Percentiles rank a stretch among this genome's conserved stretches.
Conservation (phyloP, 768 basidiomycete genomes). For the Podaxis pistillaris region DNA sequence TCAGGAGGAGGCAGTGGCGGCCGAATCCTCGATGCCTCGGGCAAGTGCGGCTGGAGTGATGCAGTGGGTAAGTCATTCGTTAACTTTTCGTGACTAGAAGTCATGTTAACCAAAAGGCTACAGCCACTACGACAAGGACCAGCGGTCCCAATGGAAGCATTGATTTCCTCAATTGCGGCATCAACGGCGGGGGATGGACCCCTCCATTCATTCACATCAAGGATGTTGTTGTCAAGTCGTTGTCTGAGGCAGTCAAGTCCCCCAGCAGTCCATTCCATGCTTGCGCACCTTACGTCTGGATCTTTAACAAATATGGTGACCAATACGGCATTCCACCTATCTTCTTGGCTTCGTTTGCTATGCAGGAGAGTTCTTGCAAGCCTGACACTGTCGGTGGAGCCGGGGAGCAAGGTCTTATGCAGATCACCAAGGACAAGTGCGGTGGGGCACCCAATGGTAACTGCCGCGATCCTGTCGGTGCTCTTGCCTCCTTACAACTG, state of each 20-base stretch:
- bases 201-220: conserved; percentile 60
- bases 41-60: conserved; percentile 14
- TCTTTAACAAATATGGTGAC: conserved; percentile 62
- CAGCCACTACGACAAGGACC: conserved; percentile 47
- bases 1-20: conserved; percentile 12
- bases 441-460: conserved; percentile 47
- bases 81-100: background rate
- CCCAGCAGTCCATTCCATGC: conserved; percentile 54
- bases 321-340: conserved; percentile 61
- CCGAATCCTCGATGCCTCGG: conserved; percentile 9
- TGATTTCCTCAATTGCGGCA: conserved; percentile 77
- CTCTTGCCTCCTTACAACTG: conserved; percentile 10
- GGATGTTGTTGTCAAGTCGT: conserved; percentile 47
- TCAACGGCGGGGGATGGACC: conserved; percentile 68
- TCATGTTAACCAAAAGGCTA: background rate
- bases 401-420: conserved; percentile 88
- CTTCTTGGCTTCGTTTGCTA: conserved; percentile 80
- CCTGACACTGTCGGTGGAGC: conserved; percentile 64
- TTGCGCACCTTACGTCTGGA: conserved; percentile 46
- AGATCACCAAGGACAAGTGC: conserved; percentile 80
- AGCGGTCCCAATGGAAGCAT: conserved; percentile 72
- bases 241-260: conserved; percentile 47
- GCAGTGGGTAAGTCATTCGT: conserved; percentile 33
- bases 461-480: conserved; percentile 45
- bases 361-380: conserved; percentile 83